Evolutionary conservation across 345 rosid genomes (phyloP), one percentile per base, ranked within the genome.

Genomic region (Citrus australasica): DNA sequence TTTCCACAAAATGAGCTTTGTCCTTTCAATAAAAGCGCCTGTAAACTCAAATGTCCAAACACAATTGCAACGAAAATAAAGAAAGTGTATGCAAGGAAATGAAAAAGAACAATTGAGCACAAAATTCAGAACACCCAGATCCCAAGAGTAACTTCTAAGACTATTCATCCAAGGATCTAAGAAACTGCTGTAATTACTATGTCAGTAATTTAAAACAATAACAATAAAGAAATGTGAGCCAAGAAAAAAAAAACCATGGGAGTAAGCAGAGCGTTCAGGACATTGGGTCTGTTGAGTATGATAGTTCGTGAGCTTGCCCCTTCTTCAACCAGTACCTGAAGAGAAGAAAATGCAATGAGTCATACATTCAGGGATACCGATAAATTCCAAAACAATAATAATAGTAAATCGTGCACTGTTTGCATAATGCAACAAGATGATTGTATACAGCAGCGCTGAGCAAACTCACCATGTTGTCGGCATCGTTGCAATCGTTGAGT

Each of bases 231-330:
- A 19, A 51, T 7, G 56, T 22, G 33, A 17, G 63, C 33, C 6
- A 30, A 30, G 32, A 30, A 30, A n/a, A 65, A n/a, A 65, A n/a
- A 19, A 3, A 71, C 83, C 78, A 72, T 81, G 46, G 74, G 74
- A 58, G 69, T 59, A 7, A 46, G 72, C 10, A 81, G 69, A 81
- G 83, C 80, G 59, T 81, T 81, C 2, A 81, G 77, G 33, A 59
- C 77, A 56, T 30, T 62, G 61, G 80, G 80, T 67, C 80, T 81
- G 58, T 81, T 76, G 30, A 81, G 83, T 13, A 33, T 72, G 19
- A 77, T 74, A 56, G 69, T 76, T 76, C 83, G n/a, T 66, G 83
- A 81, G 48, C 76, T 33, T 16, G 30, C 72, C 24, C 42, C 32
- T 32, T 46, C 77, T 30, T 81, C 78, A 66, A 81, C 80, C 19